Evolutionary conservation across 371 early-diverging fungal genomes (phyloP).

Genomic region (Mortierella sp.): DNA sequence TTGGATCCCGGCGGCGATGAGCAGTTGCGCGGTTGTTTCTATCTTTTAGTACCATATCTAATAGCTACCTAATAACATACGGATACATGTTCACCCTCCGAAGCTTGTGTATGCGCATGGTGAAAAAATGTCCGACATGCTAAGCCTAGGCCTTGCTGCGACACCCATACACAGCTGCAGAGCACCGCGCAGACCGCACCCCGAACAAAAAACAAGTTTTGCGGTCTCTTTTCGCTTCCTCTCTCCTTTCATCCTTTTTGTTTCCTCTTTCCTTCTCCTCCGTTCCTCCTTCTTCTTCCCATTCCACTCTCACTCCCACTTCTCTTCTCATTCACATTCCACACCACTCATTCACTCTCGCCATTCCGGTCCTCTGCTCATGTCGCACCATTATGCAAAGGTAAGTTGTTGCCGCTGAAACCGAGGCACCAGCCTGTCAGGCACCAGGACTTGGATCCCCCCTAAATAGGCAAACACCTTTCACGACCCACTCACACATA

Average conservation of each 20-base stretch:
- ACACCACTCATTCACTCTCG: background rate
- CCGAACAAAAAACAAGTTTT: background rate
- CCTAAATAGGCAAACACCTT: background rate
- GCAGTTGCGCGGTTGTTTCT: background rate
- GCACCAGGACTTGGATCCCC: too few species aligned
- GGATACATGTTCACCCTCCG: too few species aligned
- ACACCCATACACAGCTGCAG: too few species aligned
- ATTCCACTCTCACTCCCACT: background rate
- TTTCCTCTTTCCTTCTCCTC: background rate
- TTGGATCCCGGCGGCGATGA: conserved; percentile 18
- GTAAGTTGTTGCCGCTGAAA: background rate
- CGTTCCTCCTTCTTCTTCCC: background rate
- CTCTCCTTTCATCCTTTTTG: background rate
- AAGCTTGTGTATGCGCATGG: too few species aligned
- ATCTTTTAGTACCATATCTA: background rate
- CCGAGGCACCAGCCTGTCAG: background rate
- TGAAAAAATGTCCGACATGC: too few species aligned
- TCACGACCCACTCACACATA: background rate
- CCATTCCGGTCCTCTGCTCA: background rate
- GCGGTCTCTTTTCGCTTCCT: background rate
- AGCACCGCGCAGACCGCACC: background rate
- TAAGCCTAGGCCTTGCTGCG: too few species aligned
- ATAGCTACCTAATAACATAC: background rate
- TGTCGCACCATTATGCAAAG: conserved; percentile 43
- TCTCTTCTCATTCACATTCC: conserved; percentile 3